A percentile compares a stretch with the other conserved stretches of the same genome.
These are phyloP conservation scores for Colletotrichum tabaci DNA, from an alignment of 2,329 filamentous ascomycete species.

Conservation along the genomic window DNA sequence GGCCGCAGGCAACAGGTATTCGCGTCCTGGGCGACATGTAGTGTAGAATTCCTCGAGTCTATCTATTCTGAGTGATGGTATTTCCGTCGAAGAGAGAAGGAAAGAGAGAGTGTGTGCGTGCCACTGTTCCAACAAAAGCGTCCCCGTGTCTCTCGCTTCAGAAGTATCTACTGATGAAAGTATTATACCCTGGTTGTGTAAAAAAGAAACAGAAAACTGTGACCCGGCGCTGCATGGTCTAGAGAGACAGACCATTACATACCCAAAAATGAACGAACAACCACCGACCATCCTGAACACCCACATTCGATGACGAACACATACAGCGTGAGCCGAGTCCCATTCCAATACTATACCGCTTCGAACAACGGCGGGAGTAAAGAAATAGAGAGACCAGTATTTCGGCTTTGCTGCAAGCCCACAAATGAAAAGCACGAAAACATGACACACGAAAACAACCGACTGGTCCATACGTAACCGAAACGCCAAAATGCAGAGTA, in stretches of 20 bases:
- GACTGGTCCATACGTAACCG: slow-evolving; percentile 20
- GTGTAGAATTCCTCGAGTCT: slow-evolving; percentile 13
- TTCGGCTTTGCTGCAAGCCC: background rate
- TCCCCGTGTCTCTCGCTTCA: slow-evolving; percentile 3
- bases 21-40: slow-evolving; percentile 7
- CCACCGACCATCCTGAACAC: slow-evolving; percentile 1
- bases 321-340: slow-evolving; percentile 14
- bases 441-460: background rate
- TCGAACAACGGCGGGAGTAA: background rate
- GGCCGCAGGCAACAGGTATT: background rate
- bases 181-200: slow-evolving; percentile 23
- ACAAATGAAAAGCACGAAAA: slow-evolving; percentile 6
- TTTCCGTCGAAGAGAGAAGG: slow-evolving; percentile 10
- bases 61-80: slow-evolving; percentile 35
- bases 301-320: slow-evolving; percentile 30
- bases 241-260: background rate
- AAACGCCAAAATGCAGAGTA: slow-evolving; percentile 33
- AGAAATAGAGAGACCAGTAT: slow-evolving; percentile 1
- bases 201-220: slow-evolving; percentile 5
- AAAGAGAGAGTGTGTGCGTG: background rate
- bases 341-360: background rate
- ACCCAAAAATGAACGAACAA: background rate
- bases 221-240: background rate
- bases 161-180: slow-evolving; percentile 25
- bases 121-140: background rate